A percentile compares a stretch with the other conserved stretches of the same genome.
These are phyloP conservation scores for Penicillium olsonii DNA, from an alignment of 2,329 filamentous ascomycete genomes.

Conservation along the genomic window DNA sequence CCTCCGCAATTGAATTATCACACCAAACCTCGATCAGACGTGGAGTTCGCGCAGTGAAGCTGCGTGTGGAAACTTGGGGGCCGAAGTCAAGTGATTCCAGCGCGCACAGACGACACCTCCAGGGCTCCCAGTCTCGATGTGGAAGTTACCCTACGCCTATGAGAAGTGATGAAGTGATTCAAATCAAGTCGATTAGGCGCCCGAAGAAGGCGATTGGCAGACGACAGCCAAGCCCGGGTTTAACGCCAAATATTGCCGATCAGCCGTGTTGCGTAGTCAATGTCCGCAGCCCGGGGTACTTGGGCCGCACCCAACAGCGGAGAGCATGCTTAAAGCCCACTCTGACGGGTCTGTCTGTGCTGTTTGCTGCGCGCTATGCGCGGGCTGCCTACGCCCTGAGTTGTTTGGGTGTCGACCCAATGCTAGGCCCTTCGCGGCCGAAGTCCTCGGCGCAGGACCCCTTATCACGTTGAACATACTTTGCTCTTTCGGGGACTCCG, in stretches of 20 bases:
- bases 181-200: conserved; percentile 26
- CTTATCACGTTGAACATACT: not conserved
- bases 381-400: conserved; percentile 16
- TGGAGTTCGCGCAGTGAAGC: too few species aligned
- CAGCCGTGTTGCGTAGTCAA: conserved; percentile 12
- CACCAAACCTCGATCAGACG: too few species aligned
- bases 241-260: conserved; percentile 18
- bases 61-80: too few species aligned
- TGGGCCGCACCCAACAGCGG: conserved; percentile 7
- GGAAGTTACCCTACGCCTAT: conserved; percentile 3
- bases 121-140: not conserved
- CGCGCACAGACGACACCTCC: conserved; percentile 16
- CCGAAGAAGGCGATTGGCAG: conserved; percentile 19
- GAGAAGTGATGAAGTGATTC: conserved; percentile 7
- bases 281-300: conserved; percentile 5
- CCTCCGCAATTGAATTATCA: too few species aligned
- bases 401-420: conserved; percentile 10
- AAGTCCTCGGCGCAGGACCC: conserved; percentile 1
- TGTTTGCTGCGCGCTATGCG: conserved; percentile 6
- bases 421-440: not conserved
- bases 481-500: not conserved
- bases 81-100: conserved; percentile 18
- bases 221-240: conserved; percentile 11
- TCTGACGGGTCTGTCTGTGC: conserved; percentile 16
- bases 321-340: conserved; percentile 14